Evolutionary conservation across 352 stramenopile genomes (phyloP).

Genomic region (Albugo candida): DNA sequence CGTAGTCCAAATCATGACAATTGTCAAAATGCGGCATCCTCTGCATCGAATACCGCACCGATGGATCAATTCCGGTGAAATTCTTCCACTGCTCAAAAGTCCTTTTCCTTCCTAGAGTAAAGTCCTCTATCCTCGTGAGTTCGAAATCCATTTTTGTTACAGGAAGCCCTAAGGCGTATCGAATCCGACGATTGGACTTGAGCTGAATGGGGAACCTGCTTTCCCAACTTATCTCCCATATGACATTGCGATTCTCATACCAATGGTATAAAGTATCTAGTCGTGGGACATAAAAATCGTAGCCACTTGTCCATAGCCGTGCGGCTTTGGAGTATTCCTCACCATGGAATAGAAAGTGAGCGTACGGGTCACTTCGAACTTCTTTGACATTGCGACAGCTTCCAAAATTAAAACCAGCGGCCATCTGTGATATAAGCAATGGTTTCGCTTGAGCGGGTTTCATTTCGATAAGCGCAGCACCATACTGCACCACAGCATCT

Average conservation of each 20-base stretch:
- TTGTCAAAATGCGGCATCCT: conserved; percentile 50
- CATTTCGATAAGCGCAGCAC: conserved; percentile 36
- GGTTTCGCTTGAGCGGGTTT: conserved; percentile 53
- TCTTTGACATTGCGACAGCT: conserved; percentile 43
- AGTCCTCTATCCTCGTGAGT: conserved; percentile 48
- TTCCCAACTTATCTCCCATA: conserved; percentile 64
- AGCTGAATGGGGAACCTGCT: conserved; percentile 47
- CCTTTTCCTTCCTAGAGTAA: conserved; percentile 43
- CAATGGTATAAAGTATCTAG: conserved; percentile 63
- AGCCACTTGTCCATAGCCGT: conserved; percentile 54
- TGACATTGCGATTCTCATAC: conserved; percentile 66
- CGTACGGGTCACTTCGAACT: conserved; percentile 63
- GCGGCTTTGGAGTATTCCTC: conserved; percentile 66
- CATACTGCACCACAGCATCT: conserved; percentile 66
- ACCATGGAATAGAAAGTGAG: conserved; percentile 58
- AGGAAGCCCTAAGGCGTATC: conserved; percentile 31
- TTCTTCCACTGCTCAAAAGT: conserved; percentile 60
- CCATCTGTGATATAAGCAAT: conserved; percentile 54
- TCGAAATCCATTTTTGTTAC: conserved; percentile 52
- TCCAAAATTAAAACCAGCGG: conserved; percentile 68
- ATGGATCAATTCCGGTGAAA: conserved; percentile 58
- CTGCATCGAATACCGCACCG: conserved; percentile 29
- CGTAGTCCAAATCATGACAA: conserved; percentile 41
- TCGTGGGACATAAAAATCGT: conserved; percentile 59
- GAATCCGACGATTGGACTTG: conserved; percentile 48